phyloP scores from a whole-genome alignment of 768 basidiomycete genomes.

The Austroboletus eburneus region DNA sequence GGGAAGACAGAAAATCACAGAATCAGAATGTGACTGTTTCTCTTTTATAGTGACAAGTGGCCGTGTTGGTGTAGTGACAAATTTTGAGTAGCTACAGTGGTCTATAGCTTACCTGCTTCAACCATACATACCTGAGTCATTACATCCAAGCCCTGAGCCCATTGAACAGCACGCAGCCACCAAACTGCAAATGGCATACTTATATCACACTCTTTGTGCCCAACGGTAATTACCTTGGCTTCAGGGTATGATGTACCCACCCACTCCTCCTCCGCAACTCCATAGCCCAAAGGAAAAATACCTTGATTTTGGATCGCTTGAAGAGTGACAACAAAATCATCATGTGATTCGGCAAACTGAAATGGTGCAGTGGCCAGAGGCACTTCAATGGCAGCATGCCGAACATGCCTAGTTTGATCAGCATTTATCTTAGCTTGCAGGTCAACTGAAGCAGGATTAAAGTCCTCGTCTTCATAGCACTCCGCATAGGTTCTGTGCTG shows the following conservation, averaged over 20 bases:
- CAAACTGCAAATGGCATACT: neutral
- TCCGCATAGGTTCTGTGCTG: neutral
- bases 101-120: neutral
- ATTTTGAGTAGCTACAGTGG: too few relatives aligned
- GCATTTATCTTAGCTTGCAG: too few relatives aligned
- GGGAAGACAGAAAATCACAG: too few relatives aligned
- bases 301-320: neutral
- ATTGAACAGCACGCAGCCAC: conserved; percentile 3
- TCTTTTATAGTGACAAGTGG: too few relatives aligned
- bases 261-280: conserved; percentile 7
- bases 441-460: too few relatives aligned
- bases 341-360: too few relatives aligned
- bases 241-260: neutral
- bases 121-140: conserved; percentile 7
- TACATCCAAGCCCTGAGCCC: conserved; percentile 7
- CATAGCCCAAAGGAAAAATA: conserved; percentile 5
- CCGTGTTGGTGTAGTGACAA: too few relatives aligned
- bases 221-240: conserved; percentile 3
- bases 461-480: neutral
- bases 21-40: too few relatives aligned
- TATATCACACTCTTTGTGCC: neutral
- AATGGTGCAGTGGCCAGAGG: too few relatives aligned
- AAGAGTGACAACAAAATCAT: neutral
- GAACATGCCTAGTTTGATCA: too few relatives aligned
- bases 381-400: too few relatives aligned